Evolutionary conservation across 805 yeast species (phyloP), one percentile per base, ranked within the genome.

Genomic region (Tetrapisispora nanseiensis): DNA sequence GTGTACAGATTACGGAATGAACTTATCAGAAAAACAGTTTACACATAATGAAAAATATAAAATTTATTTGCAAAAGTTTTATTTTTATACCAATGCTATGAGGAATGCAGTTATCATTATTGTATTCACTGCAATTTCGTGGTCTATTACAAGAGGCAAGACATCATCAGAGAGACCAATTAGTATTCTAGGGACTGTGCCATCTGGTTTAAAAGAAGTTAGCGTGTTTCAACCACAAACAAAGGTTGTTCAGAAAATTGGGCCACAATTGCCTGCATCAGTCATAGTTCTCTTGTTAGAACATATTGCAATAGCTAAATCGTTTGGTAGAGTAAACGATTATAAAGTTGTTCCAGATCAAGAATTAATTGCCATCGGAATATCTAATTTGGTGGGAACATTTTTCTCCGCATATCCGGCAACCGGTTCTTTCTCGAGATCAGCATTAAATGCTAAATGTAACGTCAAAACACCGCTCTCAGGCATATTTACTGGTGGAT

Each of bases 391-490:
- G 61, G 72, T 89, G 51, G 96, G 96, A 51, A 86, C 95, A 16
- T 86, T 87, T 59, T 89, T 89, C 75, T 74, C 78, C 55, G 95
- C 97, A 8, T 89, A 89, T 62, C 97, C 97, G 6, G 87, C 95
- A 5, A 89, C 97, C 3, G 97, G 97, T 37, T 89, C 97, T 1
- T 89, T 89, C 63, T 84, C 95, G 16, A 80, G 97, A 69, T 83
- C 95, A 36, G 96, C 97, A 6, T 72, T 89, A 55, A 89, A 90
- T 66, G 82, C 95, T 39, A 89, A 89, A 66, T 89, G 95, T 73
- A 95, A 95, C 60, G 97, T 89, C 36, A 76, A 87, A 59, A 89
- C 97, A 18, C 97, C 97, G 28, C 68, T 89, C 46, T 94, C 95
- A 36, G 95, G 96, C 66, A 72, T 86, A 34, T 84, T 80, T 63